phyloP scores from a whole-genome alignment of 148 eudicot species.

The Mesembryanthemum crystallinum region DNA sequence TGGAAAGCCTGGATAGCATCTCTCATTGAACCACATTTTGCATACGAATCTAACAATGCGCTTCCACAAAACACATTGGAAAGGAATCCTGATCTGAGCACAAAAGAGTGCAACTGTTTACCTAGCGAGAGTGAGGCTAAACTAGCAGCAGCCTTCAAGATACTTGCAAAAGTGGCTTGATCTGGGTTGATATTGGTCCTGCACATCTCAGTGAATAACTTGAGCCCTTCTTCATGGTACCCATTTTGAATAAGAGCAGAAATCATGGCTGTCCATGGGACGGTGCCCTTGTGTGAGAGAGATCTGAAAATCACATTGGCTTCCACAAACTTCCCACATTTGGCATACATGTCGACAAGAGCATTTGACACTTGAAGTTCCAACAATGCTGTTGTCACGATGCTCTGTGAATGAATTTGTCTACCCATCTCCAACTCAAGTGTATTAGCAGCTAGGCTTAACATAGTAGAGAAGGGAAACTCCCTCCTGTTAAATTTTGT shows the following conservation, averaged over 20 bases:
- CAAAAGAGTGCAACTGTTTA: slow-evolving; percentile 62
- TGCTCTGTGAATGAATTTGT: slow-evolving; percentile 69
- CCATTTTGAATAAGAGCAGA: slow-evolving; percentile 66
- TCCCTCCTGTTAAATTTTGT: slow-evolving; percentile 43
- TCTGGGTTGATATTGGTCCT: slow-evolving; percentile 44
- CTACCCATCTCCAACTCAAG: slow-evolving; percentile 48
- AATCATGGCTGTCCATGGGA: slow-evolving; percentile 79
- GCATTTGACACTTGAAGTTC: slow-evolving; percentile 56
- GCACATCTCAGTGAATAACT: slow-evolving; percentile 51
- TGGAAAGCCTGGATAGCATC: slow-evolving; percentile 45
- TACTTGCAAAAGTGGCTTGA: slow-evolving; percentile 69
- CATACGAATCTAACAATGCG: slow-evolving; percentile 77
- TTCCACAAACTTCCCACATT: slow-evolving; percentile 59
- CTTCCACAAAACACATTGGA: slow-evolving; percentile 67
- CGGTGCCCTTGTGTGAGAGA: slow-evolving; percentile 39
- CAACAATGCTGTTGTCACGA: slow-evolving; percentile 43
- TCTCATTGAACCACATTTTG: slow-evolving; percentile 71
- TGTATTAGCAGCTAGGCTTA: slow-evolving; percentile 58
- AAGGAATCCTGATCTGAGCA: slow-evolving; percentile 47
- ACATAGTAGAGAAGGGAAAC: slow-evolving; percentile 62
- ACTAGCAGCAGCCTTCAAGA: slow-evolving; percentile 61
- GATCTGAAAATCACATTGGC: slow-evolving; percentile 47
- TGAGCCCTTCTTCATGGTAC: slow-evolving; percentile 50
- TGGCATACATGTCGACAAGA: slow-evolving; percentile 80
- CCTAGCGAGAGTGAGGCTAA: slow-evolving; percentile 59